Base-by-base conservation (phyloP, 2,329 filamentous ascomycete genomes). In the Aspergillus japonicus region DNA sequence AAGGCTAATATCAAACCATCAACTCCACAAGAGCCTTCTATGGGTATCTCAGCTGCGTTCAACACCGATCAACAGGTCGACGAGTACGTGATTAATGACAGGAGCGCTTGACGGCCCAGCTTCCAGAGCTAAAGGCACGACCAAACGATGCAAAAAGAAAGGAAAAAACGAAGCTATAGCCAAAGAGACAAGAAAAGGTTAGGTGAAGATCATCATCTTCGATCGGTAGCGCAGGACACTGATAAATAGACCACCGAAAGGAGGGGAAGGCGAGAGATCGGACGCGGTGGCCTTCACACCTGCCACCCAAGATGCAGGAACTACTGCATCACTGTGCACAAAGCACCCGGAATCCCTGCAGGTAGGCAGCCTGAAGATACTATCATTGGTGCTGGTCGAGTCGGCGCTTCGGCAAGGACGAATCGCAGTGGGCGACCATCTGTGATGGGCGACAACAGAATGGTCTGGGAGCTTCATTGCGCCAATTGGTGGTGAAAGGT, bases 271-370 rank as follows among this genome's bases (percentile, higher is more conserved):
- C 59, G 54, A 59, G 59, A 63, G 60, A 62, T 66, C 64, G 58
- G 59, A 60, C 64, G 61, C 57, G 61, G 50, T 52, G 59, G 50
- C 54, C 33, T 58, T 56, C 57, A 26, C 60, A 50, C 57, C 58
- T 51, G 48, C 56, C 61, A 61, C 54, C 51, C 59, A 54, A 50
- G 47, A 61, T 71, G 68, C 63, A 71, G 68, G 64, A 67, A 64
- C 71, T 73, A 72, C 66, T 74, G 72, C 72, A 74, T 14, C 56
- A 66, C 64, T 66, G 67, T 57, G 70, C 71, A 74, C 69, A 54
- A 55, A 57, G 56, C 59, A 59, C 47, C 62, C 54, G 63, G 56
- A 56, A 56, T 57, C 53, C 61, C 61, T 59, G 57, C 44, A 50
- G 31, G 54, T 57, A 55, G 44, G 26, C 31, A 51, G 24, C 26